Evolutionary conservation across 2,329 filamentous ascomycete genomes (phyloP).

Genomic region (Westerdykella ornata): DNA sequence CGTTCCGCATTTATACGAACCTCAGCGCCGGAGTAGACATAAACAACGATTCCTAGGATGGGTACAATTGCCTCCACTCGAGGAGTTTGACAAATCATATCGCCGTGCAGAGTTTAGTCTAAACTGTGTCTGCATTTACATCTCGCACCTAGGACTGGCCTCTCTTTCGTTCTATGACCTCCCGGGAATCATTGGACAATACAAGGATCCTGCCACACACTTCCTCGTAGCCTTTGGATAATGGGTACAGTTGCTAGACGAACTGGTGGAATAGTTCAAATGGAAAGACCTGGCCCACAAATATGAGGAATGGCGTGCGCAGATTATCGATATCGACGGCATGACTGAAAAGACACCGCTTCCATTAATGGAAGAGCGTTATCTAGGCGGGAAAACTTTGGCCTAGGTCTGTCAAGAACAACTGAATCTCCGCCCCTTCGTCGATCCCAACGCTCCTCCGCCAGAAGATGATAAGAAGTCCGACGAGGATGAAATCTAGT

Average conservation of each 20-base stretch:
- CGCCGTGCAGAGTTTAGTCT: constrained; percentile 66
- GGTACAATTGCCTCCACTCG: constrained; percentile 40
- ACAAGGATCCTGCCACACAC: constrained; percentile 41
- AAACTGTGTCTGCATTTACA: constrained; percentile 71
- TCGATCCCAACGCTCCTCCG: constrained; percentile 63
- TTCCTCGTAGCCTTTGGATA: constrained; percentile 63
- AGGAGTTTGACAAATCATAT: neutral
- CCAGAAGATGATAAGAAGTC: constrained; percentile 39
- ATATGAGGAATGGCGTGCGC: constrained; percentile 75
- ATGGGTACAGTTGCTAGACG: constrained; percentile 72
- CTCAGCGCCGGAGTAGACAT: constrained; percentile 37
- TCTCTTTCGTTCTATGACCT: constrained; percentile 79
- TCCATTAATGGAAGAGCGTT: constrained; percentile 62
- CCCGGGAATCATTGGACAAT: constrained; percentile 71
- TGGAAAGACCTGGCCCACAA: constrained; percentile 72
- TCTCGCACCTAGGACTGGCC: constrained; percentile 63
- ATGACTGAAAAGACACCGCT: constrained; percentile 61
- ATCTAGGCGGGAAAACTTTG: constrained; percentile 66
- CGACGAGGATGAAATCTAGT: constrained; percentile 49
- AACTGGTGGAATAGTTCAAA: constrained; percentile 87
- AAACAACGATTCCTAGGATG: constrained; percentile 59
- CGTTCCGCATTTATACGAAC: no score
- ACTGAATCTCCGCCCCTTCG: constrained; percentile 69
- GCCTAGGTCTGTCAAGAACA: constrained; percentile 95
- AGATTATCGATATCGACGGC: constrained; percentile 67